Evolutionary conservation across 768 basidiomycete genomes (phyloP).

Genomic region (Suillus subalutaceus): DNA sequence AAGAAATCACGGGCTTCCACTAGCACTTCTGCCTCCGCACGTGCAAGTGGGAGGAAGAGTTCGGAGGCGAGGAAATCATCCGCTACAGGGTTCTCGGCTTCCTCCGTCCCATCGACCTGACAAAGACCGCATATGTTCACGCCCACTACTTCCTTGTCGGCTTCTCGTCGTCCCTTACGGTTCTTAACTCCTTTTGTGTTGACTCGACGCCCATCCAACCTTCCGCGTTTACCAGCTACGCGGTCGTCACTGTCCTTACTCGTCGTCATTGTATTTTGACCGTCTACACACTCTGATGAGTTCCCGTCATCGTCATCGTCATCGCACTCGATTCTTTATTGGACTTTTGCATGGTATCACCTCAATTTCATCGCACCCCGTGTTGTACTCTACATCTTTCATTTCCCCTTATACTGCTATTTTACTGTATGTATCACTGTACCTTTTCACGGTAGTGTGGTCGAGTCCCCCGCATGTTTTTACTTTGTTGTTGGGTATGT

Average conservation of each 20-base stretch:
- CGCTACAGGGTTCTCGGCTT: not conserved
- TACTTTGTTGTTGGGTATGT: not conserved
- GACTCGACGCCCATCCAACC: not conserved
- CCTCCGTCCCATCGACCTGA: not conserved
- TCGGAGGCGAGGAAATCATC: constrained; percentile 1
- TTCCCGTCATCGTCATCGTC: constrained; percentile 3
- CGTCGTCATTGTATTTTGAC: constrained; percentile 3
- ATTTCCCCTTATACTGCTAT: not conserved
- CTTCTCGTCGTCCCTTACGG: not conserved
- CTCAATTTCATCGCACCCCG: not conserved
- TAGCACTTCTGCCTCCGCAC: not conserved
- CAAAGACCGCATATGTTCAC: not conserved
- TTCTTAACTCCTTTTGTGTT: constrained; percentile 1
- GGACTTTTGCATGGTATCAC: constrained; percentile 5
- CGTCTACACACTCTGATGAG: not conserved
- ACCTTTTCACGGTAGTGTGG: constrained; percentile 1
- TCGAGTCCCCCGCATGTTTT: not conserved
- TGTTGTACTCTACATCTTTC: constrained; percentile 1
- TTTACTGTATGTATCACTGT: not conserved
- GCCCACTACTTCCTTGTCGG: not conserved
- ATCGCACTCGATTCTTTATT: not conserved
- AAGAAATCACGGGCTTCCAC: constrained; percentile 1
- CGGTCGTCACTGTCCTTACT: constrained; percentile 6
- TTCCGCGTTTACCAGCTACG: not conserved
- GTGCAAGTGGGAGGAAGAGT: not conserved